A percentile compares a stretch with the other conserved stretches of the same genome.
Evolutionary conservation across 2,329 filamentous ascomycete genomes (phyloP).

Genomic region (Cladophialophora immunda): DNA sequence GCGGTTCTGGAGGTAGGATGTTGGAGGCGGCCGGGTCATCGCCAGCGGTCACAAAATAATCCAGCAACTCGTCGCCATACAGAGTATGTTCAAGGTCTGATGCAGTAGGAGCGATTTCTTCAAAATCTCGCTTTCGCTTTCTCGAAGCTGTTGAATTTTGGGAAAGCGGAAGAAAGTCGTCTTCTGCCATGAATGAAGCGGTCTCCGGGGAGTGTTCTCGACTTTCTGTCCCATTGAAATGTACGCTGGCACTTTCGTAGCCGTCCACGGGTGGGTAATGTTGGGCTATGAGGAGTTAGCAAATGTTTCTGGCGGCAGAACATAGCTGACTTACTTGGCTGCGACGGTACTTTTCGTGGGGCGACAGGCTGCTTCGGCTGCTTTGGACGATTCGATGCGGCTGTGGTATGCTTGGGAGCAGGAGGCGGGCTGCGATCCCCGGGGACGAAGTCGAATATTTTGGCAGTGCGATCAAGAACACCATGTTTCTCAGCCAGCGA

Average conservation of each 20-base stretch:
- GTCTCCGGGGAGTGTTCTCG: slow-evolving; percentile 84
- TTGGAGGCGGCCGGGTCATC: slow-evolving; percentile 72
- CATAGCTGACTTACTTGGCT: slow-evolving; percentile 22
- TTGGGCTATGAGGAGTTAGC: slow-evolving; percentile 26
- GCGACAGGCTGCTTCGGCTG: slow-evolving; percentile 72
- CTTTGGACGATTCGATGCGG: slow-evolving; percentile 78
- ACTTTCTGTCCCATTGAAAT: slow-evolving; percentile 78
- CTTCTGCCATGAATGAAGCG: slow-evolving; percentile 84
- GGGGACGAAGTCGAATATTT: slow-evolving; percentile 88
- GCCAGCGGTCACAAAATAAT: slow-evolving; percentile 92
- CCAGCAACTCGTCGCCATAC: slow-evolving; percentile 90
- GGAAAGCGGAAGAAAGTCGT: slow-evolving; percentile 76
- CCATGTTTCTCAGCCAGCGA: slow-evolving; percentile 86
- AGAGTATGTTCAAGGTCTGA: slow-evolving; percentile 85
- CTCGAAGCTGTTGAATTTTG: slow-evolving; percentile 65
- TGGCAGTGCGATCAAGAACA: slow-evolving; percentile 80
- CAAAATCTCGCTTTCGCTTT: slow-evolving; percentile 81
- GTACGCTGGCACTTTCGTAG: slow-evolving; percentile 69
- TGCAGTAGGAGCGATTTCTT: slow-evolving; percentile 53
- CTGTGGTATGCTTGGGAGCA: slow-evolving; percentile 84
- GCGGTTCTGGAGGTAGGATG: slow-evolving; percentile 75
- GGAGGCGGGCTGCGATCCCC: slow-evolving; percentile 90
- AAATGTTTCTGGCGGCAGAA: neutral
- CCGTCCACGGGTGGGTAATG: slow-evolving; percentile 63
- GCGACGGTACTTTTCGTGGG: slow-evolving; percentile 64